Evolutionary conservation across 495 filamentous ascomycete genomes (phyloP).

Genomic region (Aspergillus sclerotiicarbonarius): DNA sequence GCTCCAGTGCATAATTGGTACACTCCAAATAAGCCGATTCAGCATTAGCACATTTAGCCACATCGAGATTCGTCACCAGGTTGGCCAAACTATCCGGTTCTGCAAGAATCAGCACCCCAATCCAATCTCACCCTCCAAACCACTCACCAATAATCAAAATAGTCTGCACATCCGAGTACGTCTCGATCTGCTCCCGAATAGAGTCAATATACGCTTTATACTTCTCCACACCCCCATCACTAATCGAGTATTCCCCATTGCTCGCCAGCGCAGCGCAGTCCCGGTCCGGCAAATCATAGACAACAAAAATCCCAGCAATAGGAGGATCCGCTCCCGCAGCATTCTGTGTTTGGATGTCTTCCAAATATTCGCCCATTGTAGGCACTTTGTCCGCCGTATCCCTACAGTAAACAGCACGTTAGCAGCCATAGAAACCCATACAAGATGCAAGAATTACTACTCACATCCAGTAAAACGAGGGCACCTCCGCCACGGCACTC

Average conservation of each 20-base stretch:
- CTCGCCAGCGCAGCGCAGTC: constrained; percentile 76
- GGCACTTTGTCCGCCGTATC: constrained; percentile 60
- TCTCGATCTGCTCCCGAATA: constrained; percentile 30
- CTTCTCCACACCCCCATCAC: constrained; percentile 52
- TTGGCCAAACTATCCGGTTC: constrained; percentile 82
- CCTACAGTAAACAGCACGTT: constrained; percentile 19
- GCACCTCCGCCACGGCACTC: constrained; percentile 58
- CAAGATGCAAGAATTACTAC: constrained; percentile 19
- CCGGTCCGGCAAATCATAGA: constrained; percentile 76
- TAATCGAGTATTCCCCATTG: constrained; percentile 71
- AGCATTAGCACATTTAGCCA: constrained; percentile 62
- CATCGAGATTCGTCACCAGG: constrained; percentile 70
- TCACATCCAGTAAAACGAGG: constrained; percentile 71
- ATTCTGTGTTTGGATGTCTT: constrained; percentile 54
- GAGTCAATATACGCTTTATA: constrained; percentile 75
- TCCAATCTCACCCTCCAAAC: constrained; percentile 31
- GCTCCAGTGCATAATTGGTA: constrained; percentile 67
- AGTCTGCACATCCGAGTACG: constrained; percentile 32
- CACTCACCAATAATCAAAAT: constrained; percentile 55
- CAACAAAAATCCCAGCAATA: constrained; percentile 58
- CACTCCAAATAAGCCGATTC: constrained; percentile 64
- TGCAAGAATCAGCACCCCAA: constrained; percentile 43
- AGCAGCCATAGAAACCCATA: neutral
- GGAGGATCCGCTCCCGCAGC: constrained; percentile 49
- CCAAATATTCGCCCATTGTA: constrained; percentile 54